Evolutionary conservation across 164 flowering plant genomes (phyloP).

Genomic region (Vitis amurensis): DNA sequence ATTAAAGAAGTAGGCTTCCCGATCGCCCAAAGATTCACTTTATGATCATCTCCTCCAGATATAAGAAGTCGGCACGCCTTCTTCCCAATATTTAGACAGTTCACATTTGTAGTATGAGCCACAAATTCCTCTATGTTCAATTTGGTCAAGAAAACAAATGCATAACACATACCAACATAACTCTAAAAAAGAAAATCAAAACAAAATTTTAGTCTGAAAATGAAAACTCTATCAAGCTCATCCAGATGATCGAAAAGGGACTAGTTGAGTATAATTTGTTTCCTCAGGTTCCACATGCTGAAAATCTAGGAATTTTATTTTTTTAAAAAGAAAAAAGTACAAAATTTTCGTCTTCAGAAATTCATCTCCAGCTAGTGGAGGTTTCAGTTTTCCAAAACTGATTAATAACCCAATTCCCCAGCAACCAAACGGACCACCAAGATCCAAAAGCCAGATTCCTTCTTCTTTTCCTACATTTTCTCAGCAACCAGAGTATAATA

Average conservation of each 20-base stretch:
- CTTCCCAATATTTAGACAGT: slow-evolving; percentile 74
- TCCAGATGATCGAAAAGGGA: too few relatives aligned
- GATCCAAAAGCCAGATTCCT: neutral
- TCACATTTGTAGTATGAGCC: slow-evolving; percentile 75
- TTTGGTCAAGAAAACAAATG: slow-evolving; percentile 44
- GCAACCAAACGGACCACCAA: slow-evolving; percentile 4
- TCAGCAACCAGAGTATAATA: slow-evolving; percentile 4
- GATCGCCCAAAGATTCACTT: slow-evolving; percentile 82
- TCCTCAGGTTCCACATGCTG: too few relatives aligned
- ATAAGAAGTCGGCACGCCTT: slow-evolving; percentile 59
- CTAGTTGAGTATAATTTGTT: too few relatives aligned
- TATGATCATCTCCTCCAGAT: slow-evolving; percentile 90
- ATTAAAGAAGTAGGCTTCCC: slow-evolving; percentile 68
- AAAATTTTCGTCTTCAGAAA: too few relatives aligned
- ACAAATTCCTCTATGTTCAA: slow-evolving; percentile 72
- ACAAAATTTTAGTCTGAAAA: too few relatives aligned
- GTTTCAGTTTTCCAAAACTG: too few relatives aligned
- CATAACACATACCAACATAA: slow-evolving; percentile 5
- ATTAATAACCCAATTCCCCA: neutral
- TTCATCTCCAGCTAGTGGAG: too few relatives aligned
- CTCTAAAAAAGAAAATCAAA: too few relatives aligned
- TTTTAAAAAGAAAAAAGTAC: too few relatives aligned
- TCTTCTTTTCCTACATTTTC: neutral
- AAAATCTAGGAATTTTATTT: too few relatives aligned
- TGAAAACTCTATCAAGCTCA: too few relatives aligned